These are phyloP conservation scores for Stagonosporopsis chrysanthemi DNA, from an alignment of 2,329 filamentous ascomycete genomes.

Conservation along the genomic window DNA sequence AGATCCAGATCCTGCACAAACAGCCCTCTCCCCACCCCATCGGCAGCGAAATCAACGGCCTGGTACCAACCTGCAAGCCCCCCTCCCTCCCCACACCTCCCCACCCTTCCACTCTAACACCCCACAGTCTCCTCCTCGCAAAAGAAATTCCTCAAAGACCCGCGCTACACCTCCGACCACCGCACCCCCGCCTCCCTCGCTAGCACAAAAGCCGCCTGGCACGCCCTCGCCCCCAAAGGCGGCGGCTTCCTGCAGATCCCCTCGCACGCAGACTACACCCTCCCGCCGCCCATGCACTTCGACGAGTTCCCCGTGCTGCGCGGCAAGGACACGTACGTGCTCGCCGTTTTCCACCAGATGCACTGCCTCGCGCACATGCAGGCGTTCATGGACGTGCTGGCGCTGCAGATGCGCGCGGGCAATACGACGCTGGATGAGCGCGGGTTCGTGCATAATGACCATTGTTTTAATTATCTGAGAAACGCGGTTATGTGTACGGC, in stretches of 20 bases:
- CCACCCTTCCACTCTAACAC: slow-evolving; percentile 1
- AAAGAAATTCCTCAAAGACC: slow-evolving; percentile 24
- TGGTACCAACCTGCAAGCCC: slow-evolving; percentile 24
- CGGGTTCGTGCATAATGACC: slow-evolving; percentile 35
- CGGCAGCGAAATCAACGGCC: slow-evolving; percentile 24
- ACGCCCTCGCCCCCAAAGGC: slow-evolving; percentile 17
- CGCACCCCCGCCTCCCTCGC: slow-evolving; percentile 19
- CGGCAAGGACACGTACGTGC: slow-evolving; percentile 18
- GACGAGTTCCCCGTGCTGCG: slow-evolving; percentile 4
- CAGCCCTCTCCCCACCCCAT: slow-evolving; percentile 11
- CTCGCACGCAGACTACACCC: slow-evolving; percentile 9
- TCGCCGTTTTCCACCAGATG: slow-evolving; percentile 33
- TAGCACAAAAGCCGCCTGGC: slow-evolving; percentile 22
- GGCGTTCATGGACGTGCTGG: slow-evolving; percentile 22
- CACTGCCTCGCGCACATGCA: slow-evolving; percentile 30
- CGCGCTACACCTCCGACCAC: slow-evolving; percentile 28
- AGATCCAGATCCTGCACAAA: slow-evolving; percentile 24
- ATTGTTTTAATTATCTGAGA: slow-evolving; percentile 40
- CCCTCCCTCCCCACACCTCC: neutral
- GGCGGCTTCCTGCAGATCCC: slow-evolving; percentile 28
- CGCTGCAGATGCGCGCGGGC: slow-evolving; percentile 26
- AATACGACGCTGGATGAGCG: slow-evolving; percentile 27
- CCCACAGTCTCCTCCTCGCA: slow-evolving; percentile 19
- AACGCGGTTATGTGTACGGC: slow-evolving; percentile 37
- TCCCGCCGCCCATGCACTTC: slow-evolving; percentile 29